A percentile compares a stretch with the other conserved stretches of the same genome.
Evolutionary conservation across 257 asterid species (phyloP).

Genomic region (Eustoma russellianum): DNA sequence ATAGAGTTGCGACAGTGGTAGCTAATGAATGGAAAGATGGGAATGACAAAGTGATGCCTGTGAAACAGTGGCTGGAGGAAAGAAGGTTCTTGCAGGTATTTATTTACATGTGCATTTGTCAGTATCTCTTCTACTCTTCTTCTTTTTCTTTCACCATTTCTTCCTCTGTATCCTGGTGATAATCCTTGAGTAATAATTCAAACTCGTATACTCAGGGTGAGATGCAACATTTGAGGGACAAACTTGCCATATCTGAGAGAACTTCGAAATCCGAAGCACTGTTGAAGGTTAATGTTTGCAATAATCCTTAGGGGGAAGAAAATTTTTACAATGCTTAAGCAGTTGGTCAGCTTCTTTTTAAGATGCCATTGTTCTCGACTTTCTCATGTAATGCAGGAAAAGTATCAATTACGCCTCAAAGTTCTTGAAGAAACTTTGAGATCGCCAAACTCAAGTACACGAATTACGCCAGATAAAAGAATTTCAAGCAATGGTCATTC

Average conservation of each 20-base stretch:
- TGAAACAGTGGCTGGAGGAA: conserved; percentile 97
- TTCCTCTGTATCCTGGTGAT: not conserved
- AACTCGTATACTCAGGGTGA: conserved; percentile 53
- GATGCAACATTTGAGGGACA: conserved; percentile 93
- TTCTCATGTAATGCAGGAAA: conserved; percentile 48
- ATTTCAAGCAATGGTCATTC: conserved; percentile 67
- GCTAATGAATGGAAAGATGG: conserved; percentile 99
- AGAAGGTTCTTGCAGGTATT: conserved; percentile 83
- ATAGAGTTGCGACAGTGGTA: conserved; percentile 96
- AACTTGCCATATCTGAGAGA: conserved; percentile 81
- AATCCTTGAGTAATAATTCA: not conserved
- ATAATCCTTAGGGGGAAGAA: not conserved
- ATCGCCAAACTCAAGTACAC: conserved; percentile 49
- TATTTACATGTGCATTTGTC: conserved; percentile 1
- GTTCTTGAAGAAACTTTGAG: conserved; percentile 90
- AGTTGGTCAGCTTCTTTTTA: not conserved
- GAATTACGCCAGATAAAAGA: conserved; percentile 59
- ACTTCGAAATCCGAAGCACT: conserved; percentile 86
- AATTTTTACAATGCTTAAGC: not conserved
- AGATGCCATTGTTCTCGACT: conserved; percentile 4
- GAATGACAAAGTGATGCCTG: conserved; percentile 98
- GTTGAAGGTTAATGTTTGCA: conserved; percentile 50
- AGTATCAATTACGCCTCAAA: conserved; percentile 63
- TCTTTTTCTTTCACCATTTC: not conserved
- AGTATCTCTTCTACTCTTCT: conserved; percentile 1